Base-by-base conservation (phyloP, 352 stramenopile genomes). In the Pythium vanterpoolii region DNA sequence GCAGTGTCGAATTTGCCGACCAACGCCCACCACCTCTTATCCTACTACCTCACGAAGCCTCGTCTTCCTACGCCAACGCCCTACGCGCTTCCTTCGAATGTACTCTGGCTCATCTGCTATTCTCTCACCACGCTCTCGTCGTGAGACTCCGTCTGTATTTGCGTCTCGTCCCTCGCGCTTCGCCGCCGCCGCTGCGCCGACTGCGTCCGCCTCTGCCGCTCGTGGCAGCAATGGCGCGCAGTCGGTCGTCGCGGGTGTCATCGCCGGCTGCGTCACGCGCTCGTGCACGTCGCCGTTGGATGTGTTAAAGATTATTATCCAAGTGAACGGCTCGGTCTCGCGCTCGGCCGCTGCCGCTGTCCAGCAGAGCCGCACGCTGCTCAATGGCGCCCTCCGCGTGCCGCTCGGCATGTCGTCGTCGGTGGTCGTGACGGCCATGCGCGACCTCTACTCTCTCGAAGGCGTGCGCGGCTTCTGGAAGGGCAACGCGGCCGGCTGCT, bases 271-370 rank as follows among this genome's bases (percentile, higher is more conserved):
- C 66, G 79, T 93, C 56, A 91, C 83, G 42, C 81, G 83, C 62
- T 89, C 83, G 4, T 89, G 74, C 73, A 93, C 83, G 51, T 91
- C 83, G 23, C 83, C 83, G 7, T 64, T 93, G 19, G 83, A 93
- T 52, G 82, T 91, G 71, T 76, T 93, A 56, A 91, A 91, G 73
- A 91, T 93, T 67, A 65, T 91, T 19, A 87, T 93, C 46, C 83
- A 93, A 63, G 81, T 93, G 11, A 86, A 87, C 59, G 73, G 73
- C 19, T 66, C 76, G 13, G 45, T 62, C 13, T 58, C 68, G 4
- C 58, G 63, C 16, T 71, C 69, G 13, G 39, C 74, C 6, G 52
- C 69, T 14, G 59, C 69, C 28, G 65, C 65, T 46, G 65, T 51
- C 36, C 62, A 53, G 4, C 39, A 58, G 19, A 61, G 59, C 30